A percentile compares a stretch with the other conserved stretches of the same genome.
These are phyloP conservation scores for Chlamydomonas asymmetrica DNA, from an alignment of 139 green algal genomes.

Conservation along the genomic window DNA sequence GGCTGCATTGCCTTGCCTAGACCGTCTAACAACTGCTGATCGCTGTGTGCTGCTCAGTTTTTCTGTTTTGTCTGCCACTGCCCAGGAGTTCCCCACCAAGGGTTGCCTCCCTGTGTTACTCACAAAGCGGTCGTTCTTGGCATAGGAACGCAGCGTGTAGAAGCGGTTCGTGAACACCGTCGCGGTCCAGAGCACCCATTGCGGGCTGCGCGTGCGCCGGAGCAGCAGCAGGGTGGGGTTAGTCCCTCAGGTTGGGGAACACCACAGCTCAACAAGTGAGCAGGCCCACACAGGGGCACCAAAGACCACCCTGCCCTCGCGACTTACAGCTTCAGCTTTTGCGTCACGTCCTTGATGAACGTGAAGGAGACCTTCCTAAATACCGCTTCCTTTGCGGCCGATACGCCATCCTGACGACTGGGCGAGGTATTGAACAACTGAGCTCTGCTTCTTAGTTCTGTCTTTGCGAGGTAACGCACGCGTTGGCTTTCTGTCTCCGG, in stretches of 20 bases:
- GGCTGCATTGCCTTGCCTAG: neutral
- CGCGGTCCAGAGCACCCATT: slow-evolving; percentile 20
- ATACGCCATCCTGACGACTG: slow-evolving; percentile 4
- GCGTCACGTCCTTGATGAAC: slow-evolving; percentile 7
- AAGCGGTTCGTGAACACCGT: slow-evolving; percentile 31
- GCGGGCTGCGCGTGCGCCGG: slow-evolving; percentile 6
- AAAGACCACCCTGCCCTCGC: too few species aligned
- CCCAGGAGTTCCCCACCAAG: too few species aligned
- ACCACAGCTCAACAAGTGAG: too few species aligned
- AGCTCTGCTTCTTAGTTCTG: neutral
- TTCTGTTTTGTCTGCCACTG: too few species aligned
- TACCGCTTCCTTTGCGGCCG: neutral
- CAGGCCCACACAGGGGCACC: too few species aligned
- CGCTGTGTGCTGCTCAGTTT: too few species aligned
- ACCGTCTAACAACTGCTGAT: too few species aligned
- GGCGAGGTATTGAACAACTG: slow-evolving; percentile 12
- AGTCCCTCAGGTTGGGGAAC: neutral
- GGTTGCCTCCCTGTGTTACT: too few species aligned
- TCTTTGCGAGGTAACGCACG: too few species aligned
- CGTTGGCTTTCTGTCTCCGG: slow-evolving; percentile 1
- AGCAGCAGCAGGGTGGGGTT: neutral
- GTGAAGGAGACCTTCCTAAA: slow-evolving; percentile 13
- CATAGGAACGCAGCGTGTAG: slow-evolving; percentile 22
- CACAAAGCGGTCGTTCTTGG: slow-evolving; percentile 26
- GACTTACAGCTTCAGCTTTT: slow-evolving; percentile 33